phyloP scores from a whole-genome alignment of 78 protist species.

The Paulinella micropora region DNA sequence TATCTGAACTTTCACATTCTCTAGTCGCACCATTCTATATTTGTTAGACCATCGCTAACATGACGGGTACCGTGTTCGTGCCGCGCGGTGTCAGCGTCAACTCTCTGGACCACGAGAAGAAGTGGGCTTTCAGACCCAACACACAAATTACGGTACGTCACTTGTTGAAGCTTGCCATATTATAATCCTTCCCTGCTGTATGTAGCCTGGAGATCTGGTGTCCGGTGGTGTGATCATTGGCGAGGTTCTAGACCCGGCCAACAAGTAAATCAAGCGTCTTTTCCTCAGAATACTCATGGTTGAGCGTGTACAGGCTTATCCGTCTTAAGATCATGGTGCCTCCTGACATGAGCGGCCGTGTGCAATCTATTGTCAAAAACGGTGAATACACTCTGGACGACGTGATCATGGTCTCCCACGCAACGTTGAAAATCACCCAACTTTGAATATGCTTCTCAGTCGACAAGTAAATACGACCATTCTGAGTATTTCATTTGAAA shows the following conservation, averaged over 20 bases:
- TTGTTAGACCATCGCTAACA: not conserved
- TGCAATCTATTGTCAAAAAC: constrained; percentile 67
- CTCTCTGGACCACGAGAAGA: constrained; percentile 53
- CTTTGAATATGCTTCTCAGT: too few species aligned
- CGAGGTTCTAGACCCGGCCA: constrained; percentile 77
- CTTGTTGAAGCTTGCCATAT: too few species aligned
- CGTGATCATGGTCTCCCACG: too few species aligned
- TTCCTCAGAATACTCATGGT: too few species aligned
- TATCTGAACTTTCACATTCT: not conserved
- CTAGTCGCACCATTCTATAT: not conserved
- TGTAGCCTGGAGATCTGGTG: constrained; percentile 78
- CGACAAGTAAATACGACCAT: too few species aligned
- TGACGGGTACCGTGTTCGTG: constrained; percentile 82
- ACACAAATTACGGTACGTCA: not conserved
- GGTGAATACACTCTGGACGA: constrained; percentile 84
- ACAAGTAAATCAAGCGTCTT: too few species aligned
- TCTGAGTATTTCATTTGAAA: too few species aligned
- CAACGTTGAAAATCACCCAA: too few species aligned
- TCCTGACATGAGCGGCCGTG: constrained; percentile 68
- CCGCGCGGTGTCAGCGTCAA: constrained; percentile 86
- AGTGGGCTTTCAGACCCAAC: constrained; percentile 76
- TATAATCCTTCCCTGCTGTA: too few species aligned
- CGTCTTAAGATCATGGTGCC: constrained; percentile 80
- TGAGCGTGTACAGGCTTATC: constrained; percentile 72
- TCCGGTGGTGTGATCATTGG: constrained; percentile 92